Evolutionary conservation across 2,329 filamentous ascomycete species (phyloP), one percentile per base, ranked within the genome.

Genomic region (Mycogone perniciosa): DNA sequence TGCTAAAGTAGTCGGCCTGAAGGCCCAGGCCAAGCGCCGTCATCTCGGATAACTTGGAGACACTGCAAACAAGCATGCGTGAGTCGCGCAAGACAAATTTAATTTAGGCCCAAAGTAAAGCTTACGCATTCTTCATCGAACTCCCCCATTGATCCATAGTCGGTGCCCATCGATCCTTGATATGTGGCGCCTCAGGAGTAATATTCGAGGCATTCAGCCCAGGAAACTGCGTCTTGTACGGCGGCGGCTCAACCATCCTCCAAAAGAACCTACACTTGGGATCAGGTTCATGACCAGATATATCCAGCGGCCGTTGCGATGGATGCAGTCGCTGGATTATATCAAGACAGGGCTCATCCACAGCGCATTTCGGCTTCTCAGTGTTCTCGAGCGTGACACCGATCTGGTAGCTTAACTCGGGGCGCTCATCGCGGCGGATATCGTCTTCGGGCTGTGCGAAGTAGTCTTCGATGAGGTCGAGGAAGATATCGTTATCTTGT

Each of bases 211-310:
- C 76, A 51, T 82, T 81, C 13, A 83, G 63, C 0, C 69, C 73
- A 0, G 79, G 79, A 54, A 81, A 83, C 52, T 71, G 59, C 0
- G 79, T 81, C 62, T 72, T 63, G 54, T 79, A 80, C 0, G 79
- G 78, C 27, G 77, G 74, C 47, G 57, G 52, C 58, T 81, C 76
- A 8, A 69, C 73, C 76, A 83, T 80, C 54, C 76, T 68, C 80
- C 80, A 83, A 64, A 83, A 83, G 70, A 83, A 83, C 40, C 80
- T 72, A 59, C 79, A 82, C 65, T 83, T 83, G 37, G 80, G 80
- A 51, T 83, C 80, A 0, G 80, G 80, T 30, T 70, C 61, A 61
- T 82, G 79, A 6, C 63, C 77, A n/a, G 65, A 57, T 56, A 83
- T 77, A 59, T 83, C 80, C 7, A 82, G 71, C 3, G 80, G 80